phyloP scores from a whole-genome alignment of 768 basidiomycete genomes.

The Infundibulicybe gibba region DNA sequence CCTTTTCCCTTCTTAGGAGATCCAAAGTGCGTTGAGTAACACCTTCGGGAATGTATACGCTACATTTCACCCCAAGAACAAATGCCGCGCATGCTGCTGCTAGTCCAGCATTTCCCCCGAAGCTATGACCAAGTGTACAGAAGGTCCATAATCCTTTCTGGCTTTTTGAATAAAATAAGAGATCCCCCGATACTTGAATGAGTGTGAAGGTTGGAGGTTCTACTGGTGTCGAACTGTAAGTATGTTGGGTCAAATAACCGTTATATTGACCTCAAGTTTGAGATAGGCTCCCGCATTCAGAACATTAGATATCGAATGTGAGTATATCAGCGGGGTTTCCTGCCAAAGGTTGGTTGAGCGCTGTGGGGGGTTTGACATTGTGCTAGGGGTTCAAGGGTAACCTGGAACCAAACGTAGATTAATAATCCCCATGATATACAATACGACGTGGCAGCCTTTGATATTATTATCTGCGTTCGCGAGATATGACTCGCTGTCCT shows the following conservation, averaged over 20 bases:
- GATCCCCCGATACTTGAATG: slow-evolving; percentile 76
- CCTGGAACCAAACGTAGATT: no score
- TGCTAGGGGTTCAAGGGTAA: no score
- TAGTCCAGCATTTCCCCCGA: slow-evolving; percentile 83
- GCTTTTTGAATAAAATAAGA: slow-evolving; percentile 57
- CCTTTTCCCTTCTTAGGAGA: slow-evolving; percentile 48
- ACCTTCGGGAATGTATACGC: slow-evolving; percentile 61
- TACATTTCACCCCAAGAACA: slow-evolving; percentile 52
- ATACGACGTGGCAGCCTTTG: no score
- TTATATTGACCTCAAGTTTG: slow-evolving; percentile 59
- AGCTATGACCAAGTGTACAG: slow-evolving; percentile 62
- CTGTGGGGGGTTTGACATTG: no score
- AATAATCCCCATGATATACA: no score
- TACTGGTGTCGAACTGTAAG: slow-evolving; percentile 15
- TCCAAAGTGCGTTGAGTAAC: slow-evolving; percentile 45
- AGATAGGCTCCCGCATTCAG: slow-evolving; percentile 56
- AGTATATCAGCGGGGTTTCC: slow-evolving; percentile 65
- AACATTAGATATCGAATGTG: slow-evolving; percentile 50
- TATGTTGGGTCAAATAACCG: neutral
- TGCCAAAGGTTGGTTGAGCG: slow-evolving; percentile 35
- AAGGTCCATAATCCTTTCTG: slow-evolving; percentile 44
- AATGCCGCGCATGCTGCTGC: slow-evolving; percentile 65
- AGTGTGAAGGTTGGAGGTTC: slow-evolving; percentile 71
- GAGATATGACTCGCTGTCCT: no score
- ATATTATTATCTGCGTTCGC: no score